These are phyloP conservation scores for Lanzia echinophila DNA, from an alignment of 2,329 filamentous ascomycete genomes.

Conservation along the genomic window DNA sequence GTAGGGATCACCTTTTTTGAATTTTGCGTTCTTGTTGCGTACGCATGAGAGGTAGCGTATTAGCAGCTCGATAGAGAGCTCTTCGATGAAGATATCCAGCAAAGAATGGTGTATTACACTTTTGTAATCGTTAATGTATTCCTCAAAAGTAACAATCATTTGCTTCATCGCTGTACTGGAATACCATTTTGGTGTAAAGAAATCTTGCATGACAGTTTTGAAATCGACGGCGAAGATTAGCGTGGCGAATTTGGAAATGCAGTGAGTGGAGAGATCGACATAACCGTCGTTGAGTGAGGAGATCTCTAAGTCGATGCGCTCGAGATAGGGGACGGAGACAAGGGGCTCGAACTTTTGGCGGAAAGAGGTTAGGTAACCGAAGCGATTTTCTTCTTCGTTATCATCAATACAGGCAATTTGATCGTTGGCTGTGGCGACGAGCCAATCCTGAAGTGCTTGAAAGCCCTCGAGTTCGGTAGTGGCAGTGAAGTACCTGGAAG, in stretches of 20 bases:
- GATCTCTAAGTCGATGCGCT: conserved; percentile 66
- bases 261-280: conserved; percentile 90
- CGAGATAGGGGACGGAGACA: conserved; percentile 73
- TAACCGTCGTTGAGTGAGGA: conserved; percentile 79
- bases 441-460: conserved; percentile 87
- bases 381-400: conserved; percentile 64
- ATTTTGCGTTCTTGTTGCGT: conserved; percentile 84
- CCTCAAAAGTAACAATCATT: conserved; percentile 90
- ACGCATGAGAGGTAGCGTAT: conserved; percentile 77
- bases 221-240: conserved; percentile 92
- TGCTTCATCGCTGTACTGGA: conserved; percentile 78
- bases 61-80: conserved; percentile 86
- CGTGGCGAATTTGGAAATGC: conserved; percentile 77
- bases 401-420: conserved; percentile 98
- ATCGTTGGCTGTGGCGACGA: conserved; percentile 94
- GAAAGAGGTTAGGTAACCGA: conserved; percentile 83
- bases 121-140: conserved; percentile 86
- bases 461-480: conserved; percentile 56
- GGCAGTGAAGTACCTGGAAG: conserved; percentile 59
- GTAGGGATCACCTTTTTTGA: conserved; percentile 80
- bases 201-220: conserved; percentile 70
- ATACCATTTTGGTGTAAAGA: conserved; percentile 93
- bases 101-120: conserved; percentile 79
- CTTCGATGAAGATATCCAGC: conserved; percentile 86
- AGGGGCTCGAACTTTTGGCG: conserved; percentile 73